Evolutionary conservation across 2,329 filamentous ascomycete species (phyloP), one percentile per base, ranked within the genome.

Genomic region (Calonectria naviculata): DNA sequence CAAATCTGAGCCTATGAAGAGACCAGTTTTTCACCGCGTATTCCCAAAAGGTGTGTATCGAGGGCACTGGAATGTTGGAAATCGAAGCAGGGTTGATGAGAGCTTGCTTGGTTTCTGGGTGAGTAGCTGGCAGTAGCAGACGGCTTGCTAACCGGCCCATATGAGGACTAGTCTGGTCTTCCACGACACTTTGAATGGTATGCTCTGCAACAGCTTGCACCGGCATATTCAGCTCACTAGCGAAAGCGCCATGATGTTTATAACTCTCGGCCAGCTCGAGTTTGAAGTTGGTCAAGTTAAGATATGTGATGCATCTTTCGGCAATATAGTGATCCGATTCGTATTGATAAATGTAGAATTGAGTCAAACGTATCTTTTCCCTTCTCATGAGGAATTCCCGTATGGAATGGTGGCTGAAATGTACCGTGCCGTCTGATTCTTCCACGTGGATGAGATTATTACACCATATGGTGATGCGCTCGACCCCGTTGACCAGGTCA

Each of bases 381-480:
- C 10, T 36, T 0, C 12, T 4, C 0, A 69, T 13, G 0, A 76
- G 54, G 10, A 62, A 76, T 6, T 76, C 67, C 0, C 41, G 64
- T 3, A 76, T 71, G 1, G 74, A 75, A 7, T 71, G 72, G 13
- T 76, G 74, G 1, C 70, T 71, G 41, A 76, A 74, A 2, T 67
- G 72, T 5, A 76, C 67, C 1, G 70, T 73, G 1, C 69, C 15
- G 15, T 73, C 68, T 3, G 34, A 47, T 19, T 73, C 66, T 3
- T 74, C 74, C 0, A 76, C 42, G 0, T 66, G 65, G 0, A 76
- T 1, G 0, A 76, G 24, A 12, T 67, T 73, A 26, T 76, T 65
- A 5, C 72, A 76, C 72, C 72, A 76, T 1, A 1, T 0, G 0
- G 64, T 31, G 0, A 73, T 13, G 2, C 72, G 54, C 0, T 68